Evolutionary conservation across 2,329 filamentous ascomycete species (phyloP).

Genomic region (Cryphonectria carpinicola): DNA sequence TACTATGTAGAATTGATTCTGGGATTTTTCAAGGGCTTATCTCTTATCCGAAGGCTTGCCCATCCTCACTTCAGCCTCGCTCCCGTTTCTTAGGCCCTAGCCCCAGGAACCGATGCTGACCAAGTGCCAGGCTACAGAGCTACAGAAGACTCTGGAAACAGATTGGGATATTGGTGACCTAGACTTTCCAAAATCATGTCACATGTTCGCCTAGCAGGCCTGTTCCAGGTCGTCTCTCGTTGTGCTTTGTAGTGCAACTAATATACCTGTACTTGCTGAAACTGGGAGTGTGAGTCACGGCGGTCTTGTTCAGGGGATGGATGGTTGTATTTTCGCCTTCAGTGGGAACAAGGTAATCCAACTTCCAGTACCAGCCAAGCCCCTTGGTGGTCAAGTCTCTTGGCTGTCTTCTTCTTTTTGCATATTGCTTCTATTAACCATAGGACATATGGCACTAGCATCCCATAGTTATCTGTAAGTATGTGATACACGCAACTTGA

Average conservation of each 20-base stretch:
- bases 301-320: no score
- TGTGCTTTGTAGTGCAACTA: neutral
- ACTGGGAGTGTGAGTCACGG: neutral
- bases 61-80: constrained; percentile 4
- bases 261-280: neutral
- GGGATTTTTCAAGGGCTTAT: constrained; percentile 2
- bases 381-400: neutral
- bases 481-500: neutral
- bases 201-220: neutral
- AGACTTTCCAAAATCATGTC: neutral
- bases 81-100: neutral
- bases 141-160: neutral
- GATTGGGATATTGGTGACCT: neutral
- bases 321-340: neutral
- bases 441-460: neutral
- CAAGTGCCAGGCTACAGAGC: neutral
- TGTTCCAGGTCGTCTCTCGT: neutral
- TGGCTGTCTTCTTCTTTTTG: neutral
- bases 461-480: neutral
- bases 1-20: neutral
- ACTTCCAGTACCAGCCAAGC: neutral
- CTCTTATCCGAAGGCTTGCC: neutral
- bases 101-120: neutral
- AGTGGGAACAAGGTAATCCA: neutral
- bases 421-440: neutral